Evolutionary conservation across 495 filamentous ascomycete species (phyloP).

Genomic region (Penicillium atrosanguineum): DNA sequence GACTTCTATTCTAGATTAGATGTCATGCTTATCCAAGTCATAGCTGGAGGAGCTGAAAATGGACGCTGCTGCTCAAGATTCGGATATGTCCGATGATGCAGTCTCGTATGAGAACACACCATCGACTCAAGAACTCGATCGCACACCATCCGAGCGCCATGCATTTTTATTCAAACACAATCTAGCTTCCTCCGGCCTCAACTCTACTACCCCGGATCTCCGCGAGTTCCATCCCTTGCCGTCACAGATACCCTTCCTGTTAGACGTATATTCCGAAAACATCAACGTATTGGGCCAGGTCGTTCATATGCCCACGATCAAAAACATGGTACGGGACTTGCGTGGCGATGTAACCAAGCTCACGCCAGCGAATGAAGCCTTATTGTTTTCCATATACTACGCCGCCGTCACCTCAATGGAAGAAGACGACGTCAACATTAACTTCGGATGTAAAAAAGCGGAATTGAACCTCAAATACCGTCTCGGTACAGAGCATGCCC

Average conservation of each 20-base stretch:
- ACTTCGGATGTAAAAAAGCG: conserved; percentile 49
- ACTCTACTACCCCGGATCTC: conserved; percentile 25
- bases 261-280: conserved; percentile 52
- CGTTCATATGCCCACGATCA: conserved; percentile 53
- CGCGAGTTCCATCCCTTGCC: conserved; percentile 49
- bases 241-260: conserved; percentile 50
- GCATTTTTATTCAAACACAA: conserved; percentile 54
- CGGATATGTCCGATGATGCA: conserved; percentile 43
- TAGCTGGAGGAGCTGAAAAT: conserved; percentile 46
- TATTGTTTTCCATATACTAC: conserved; percentile 62
- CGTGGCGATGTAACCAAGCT: conserved; percentile 31
- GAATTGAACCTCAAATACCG: conserved; percentile 53
- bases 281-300: conserved; percentile 48
- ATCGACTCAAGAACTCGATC: conserved; percentile 38
- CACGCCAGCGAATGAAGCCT: conserved; percentile 49
- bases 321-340: conserved; percentile 41
- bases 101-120: conserved; percentile 19
- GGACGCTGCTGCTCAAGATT: conserved; percentile 30
- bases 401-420: conserved; percentile 57
- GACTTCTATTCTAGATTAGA: not conserved
- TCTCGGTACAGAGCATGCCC: conserved; percentile 50
- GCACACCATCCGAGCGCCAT: conserved; percentile 48
- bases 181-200: conserved; percentile 13
- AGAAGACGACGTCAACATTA: conserved; percentile 47
- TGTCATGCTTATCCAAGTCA: not conserved